These are phyloP conservation scores for Claviceps pusilla DNA, from an alignment of 2,329 filamentous ascomycete genomes.

Conservation along the genomic window DNA sequence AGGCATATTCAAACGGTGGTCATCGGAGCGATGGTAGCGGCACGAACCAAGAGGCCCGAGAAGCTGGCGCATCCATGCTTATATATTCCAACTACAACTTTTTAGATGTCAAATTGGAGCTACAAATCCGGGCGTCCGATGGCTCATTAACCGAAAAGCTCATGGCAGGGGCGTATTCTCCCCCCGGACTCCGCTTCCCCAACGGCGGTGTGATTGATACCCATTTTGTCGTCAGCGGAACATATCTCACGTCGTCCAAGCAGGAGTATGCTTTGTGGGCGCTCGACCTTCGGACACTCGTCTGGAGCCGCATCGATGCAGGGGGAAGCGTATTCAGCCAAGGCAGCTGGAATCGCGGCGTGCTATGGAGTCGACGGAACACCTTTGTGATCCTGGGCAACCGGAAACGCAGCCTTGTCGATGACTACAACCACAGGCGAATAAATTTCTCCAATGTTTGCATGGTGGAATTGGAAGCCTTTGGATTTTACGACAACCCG, in stretches of 20 bases:
- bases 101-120: conserved; percentile 84
- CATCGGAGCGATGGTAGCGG: conserved; percentile 27
- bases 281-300: conserved; percentile 70
- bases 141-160: conserved; percentile 72
- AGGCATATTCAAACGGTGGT: conserved; percentile 29
- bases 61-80: conserved; percentile 61
- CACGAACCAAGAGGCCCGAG: conserved; percentile 38
- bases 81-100: conserved; percentile 99
- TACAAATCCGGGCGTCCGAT: conserved; percentile 76
- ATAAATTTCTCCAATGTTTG: conserved; percentile 97
- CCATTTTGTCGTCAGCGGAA: conserved; percentile 93
- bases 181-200: conserved; percentile 84
- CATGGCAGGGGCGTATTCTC: conserved; percentile 77
- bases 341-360: conserved; percentile 92
- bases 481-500: conserved; percentile 93
- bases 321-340: conserved; percentile 89
- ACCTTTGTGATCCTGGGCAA: conserved; percentile 93
- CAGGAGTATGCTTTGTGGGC: conserved; percentile 98
- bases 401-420: conserved; percentile 80
- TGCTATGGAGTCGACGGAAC: conserved; percentile 85
- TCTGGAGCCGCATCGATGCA: conserved; percentile 91
- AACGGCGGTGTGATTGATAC: conserved; percentile 93
- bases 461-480: conserved; percentile 91
- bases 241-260: conserved; percentile 92
- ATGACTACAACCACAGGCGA: conserved; percentile 94